Percentiles rank a stretch among this genome's conserved stretches.
These are phyloP conservation scores for Kluyveromyces starmeri DNA, from an alignment of 805 yeast genomes.

Conservation along the genomic window DNA sequence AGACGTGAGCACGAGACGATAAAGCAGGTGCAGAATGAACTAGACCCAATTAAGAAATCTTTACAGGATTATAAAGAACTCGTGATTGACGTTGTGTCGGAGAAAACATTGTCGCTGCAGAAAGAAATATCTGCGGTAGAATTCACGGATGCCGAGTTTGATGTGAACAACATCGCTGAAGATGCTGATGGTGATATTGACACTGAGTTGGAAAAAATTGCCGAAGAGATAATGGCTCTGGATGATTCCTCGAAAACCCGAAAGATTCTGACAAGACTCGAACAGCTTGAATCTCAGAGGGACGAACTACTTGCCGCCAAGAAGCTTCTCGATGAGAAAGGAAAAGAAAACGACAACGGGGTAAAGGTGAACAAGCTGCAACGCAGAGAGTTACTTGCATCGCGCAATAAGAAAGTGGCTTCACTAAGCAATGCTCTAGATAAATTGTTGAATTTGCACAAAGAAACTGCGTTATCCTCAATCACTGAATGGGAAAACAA, in stretches of 20 bases:
- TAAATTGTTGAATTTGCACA: slow-evolving; percentile 1
- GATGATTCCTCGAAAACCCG: slow-evolving; percentile 30
- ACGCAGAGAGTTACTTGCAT: slow-evolving; percentile 13
- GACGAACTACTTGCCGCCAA: slow-evolving; percentile 18
- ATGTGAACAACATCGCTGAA: slow-evolving; percentile 5
- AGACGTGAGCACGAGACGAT: slow-evolving; percentile 56
- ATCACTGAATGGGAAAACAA: background rate
- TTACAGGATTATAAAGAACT: background rate
- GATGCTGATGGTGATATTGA: slow-evolving; percentile 13
- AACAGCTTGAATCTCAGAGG: slow-evolving; percentile 25
- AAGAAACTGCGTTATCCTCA: background rate
- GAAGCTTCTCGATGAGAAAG: slow-evolving; percentile 9
- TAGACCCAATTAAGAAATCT: slow-evolving; percentile 36
- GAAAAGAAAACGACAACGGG: slow-evolving; percentile 10
- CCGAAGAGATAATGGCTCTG: slow-evolving; percentile 30
- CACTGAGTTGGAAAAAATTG: slow-evolving; percentile 24
- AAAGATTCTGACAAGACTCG: slow-evolving; percentile 15
- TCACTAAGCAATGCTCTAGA: slow-evolving; percentile 4
- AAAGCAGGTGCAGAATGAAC: slow-evolving; percentile 48
- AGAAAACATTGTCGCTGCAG: slow-evolving; percentile 35
- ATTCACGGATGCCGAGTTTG: slow-evolving; percentile 28
- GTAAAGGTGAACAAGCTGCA: slow-evolving; percentile 18
- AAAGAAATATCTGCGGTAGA: slow-evolving; percentile 33
- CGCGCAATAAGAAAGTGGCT: slow-evolving; percentile 17
- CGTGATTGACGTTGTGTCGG: slow-evolving; percentile 14